Conservation (phyloP, 345 rosid species). For the Hevea brasiliensis region DNA sequence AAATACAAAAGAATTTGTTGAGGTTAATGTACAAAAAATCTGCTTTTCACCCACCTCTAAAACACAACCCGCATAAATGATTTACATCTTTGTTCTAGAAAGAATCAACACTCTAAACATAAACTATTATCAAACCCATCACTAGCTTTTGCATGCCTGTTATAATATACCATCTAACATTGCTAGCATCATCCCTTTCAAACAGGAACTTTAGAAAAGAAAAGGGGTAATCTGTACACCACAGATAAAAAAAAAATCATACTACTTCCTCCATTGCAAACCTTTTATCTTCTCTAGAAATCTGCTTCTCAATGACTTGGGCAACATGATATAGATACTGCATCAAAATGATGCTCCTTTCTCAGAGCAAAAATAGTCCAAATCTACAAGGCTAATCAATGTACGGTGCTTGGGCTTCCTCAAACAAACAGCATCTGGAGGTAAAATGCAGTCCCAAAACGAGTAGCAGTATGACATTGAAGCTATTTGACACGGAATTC, state of each 20-base stretch:
- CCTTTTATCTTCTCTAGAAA: constrained; percentile 5
- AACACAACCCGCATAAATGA: constrained; percentile 29
- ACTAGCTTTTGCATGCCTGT: constrained; percentile 16
- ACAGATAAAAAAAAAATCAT: constrained; percentile 15
- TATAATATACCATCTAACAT: constrained; percentile 3
- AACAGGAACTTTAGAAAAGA: background rate
- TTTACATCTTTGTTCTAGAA: constrained; percentile 42
- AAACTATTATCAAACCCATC: constrained; percentile 18
- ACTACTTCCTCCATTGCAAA: constrained; percentile 16
- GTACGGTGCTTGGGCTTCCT: constrained; percentile 1
- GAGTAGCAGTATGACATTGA: constrained; percentile 4
- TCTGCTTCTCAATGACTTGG: constrained; percentile 10
- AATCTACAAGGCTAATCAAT: background rate
- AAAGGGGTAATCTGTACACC: constrained; percentile 16
- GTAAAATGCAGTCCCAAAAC: constrained; percentile 10
- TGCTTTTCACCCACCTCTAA: constrained; percentile 16
- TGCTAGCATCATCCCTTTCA: constrained; percentile 5
- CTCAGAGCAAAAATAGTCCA: constrained; percentile 7
- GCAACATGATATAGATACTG: constrained; percentile 15
- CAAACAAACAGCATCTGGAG: constrained; percentile 21
- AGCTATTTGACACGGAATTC: constrained; percentile 85
- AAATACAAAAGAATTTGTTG: constrained; percentile 43
- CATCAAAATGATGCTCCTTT: constrained; percentile 19
- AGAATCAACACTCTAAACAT: constrained; percentile 34
- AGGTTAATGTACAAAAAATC: constrained; percentile 40